Percentiles rank a stretch among this genome's conserved stretches.
Conservation (phyloP, 2,329 filamentous ascomycete species). For the Botrytis sinoallii region DNA sequence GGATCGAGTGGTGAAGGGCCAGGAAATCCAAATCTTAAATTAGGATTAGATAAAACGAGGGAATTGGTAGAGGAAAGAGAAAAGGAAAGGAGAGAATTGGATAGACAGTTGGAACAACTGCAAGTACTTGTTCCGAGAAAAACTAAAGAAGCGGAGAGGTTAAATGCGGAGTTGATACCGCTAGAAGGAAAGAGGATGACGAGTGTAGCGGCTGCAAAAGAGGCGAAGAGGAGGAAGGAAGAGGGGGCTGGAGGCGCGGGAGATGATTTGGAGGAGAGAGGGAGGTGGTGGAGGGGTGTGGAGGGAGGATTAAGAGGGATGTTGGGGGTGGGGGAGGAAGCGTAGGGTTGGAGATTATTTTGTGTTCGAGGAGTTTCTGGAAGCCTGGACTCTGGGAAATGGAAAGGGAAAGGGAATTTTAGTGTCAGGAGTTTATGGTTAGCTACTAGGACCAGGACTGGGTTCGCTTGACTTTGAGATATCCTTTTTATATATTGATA, state of each 20-base stretch:
- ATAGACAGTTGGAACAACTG: conserved; percentile 61
- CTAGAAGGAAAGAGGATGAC: conserved; percentile 65
- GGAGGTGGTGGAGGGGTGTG: conserved; percentile 71
- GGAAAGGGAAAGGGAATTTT: background rate
- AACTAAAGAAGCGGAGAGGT: conserved; percentile 62
- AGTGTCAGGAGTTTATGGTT: background rate
- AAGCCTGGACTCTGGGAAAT: background rate
- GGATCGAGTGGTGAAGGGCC: conserved; percentile 40
- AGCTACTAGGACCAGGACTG: background rate
- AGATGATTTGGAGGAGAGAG: conserved; percentile 73
- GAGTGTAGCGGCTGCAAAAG: conserved; percentile 64
- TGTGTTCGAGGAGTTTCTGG: background rate
- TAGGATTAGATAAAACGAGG: conserved; percentile 57
- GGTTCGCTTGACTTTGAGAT: background rate
- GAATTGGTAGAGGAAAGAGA: conserved; percentile 51
- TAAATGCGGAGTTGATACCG: conserved; percentile 65
- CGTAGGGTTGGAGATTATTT: background rate
- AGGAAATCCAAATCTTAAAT: conserved; percentile 43
- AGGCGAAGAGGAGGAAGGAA: conserved; percentile 67
- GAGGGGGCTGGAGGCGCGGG: conserved; percentile 61
- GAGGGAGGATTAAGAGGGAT: conserved; percentile 61
- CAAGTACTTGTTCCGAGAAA: conserved; percentile 62
- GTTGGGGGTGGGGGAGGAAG: conserved; percentile 52
- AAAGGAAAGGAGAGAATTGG: conserved; percentile 52
- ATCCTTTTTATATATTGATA: background rate